Conservation (phyloP, 2,329 filamentous ascomycete species). For the Endoconidiophora polonica region DNA sequence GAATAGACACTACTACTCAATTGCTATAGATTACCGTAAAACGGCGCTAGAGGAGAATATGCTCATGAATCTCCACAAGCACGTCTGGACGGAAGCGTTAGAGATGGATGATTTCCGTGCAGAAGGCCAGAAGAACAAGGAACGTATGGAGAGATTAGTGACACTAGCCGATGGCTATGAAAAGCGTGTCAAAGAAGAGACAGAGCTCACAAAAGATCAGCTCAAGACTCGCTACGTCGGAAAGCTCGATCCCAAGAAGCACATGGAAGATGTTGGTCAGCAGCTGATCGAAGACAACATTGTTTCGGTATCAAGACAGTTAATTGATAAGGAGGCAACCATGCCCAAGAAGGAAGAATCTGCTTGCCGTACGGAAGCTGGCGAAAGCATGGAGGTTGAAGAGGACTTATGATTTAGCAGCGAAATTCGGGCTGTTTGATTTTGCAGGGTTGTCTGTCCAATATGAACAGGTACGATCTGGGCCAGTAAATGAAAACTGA, state of each 20-base stretch:
- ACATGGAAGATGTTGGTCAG: conserved; percentile 90
- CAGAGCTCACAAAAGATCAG: conserved; percentile 89
- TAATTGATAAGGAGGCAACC: conserved; percentile 98
- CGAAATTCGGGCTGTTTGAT: not conserved
- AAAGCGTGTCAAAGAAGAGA: conserved; percentile 97
- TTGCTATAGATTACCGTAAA: conserved; percentile 96
- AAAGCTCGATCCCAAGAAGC: conserved; percentile 98
- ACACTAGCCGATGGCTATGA: conserved; percentile 88
- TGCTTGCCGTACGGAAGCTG: conserved; percentile 31
- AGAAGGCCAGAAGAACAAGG: conserved; percentile 74
- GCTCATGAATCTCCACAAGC: conserved; percentile 99
- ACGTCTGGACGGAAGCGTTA: conserved; percentile 95
- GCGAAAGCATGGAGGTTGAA: conserved; percentile 54
- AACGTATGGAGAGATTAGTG: conserved; percentile 74
- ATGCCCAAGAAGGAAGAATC: conserved; percentile 55
- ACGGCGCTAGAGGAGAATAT: conserved; percentile 97
- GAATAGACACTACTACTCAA: conserved; percentile 98
- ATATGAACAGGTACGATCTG: not conserved
- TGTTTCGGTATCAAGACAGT: conserved; percentile 90
- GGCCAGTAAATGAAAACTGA: not conserved
- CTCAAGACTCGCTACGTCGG: conserved; percentile 97
- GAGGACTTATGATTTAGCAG: conserved; percentile 28
- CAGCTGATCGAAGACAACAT: conserved; percentile 99
- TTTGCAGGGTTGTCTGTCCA: not conserved
- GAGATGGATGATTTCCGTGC: conserved; percentile 90